These are phyloP conservation scores for Pleurotus tuoliensis DNA, from an alignment of 768 basidiomycete species.

Conservation along the genomic window DNA sequence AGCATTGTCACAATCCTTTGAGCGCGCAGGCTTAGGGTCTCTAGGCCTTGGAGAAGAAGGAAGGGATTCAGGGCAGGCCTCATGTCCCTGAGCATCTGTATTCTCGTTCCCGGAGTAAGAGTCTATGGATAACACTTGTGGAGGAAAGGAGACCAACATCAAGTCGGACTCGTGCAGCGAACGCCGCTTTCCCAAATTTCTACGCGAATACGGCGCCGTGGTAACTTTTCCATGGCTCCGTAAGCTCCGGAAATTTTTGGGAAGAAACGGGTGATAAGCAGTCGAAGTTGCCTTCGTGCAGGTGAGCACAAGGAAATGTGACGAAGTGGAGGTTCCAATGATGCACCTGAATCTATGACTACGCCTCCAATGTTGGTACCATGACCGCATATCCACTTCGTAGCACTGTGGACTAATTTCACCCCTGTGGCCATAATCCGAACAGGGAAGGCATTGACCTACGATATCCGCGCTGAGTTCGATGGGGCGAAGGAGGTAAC, in stretches of 20 bases:
- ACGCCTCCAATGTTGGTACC: constrained; percentile 66
- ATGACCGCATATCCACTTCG: constrained; percentile 67
- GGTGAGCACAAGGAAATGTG: too few species aligned
- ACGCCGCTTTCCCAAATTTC: neutral
- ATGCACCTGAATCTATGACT: constrained; percentile 56
- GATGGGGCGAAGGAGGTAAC: constrained; percentile 17
- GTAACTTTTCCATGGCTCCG: neutral
- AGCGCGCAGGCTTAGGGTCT: constrained; percentile 51
- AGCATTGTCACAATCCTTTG: constrained; percentile 48
- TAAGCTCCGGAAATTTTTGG: neutral
- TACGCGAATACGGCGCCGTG: neutral
- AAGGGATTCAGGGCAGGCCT: constrained; percentile 52
- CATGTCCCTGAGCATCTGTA: constrained; percentile 45
- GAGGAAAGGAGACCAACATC: neutral
- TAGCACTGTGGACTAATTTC: constrained; percentile 46
- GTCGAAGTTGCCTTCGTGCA: neutral
- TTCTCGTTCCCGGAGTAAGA: neutral
- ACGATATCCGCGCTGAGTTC: constrained; percentile 29
- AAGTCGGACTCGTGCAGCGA: neutral
- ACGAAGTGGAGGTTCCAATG: too few species aligned
- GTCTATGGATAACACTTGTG: neutral
- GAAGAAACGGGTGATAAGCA: neutral
- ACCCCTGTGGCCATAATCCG: neutral
- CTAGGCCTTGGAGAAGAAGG: constrained; percentile 51
- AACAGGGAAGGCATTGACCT: constrained; percentile 21